Evolutionary conservation across 164 flowering plant genomes (phyloP).

Genomic region (Vitis vinifera): ASM3070453v1 NC_081810.1:3091501-3092000

Average conservation of each 20-base stretch:
- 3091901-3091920: slow-evolving; percentile 72
- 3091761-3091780: slow-evolving; percentile 14
- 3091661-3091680: slow-evolving; percentile 14
- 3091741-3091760: slow-evolving; percentile 21
- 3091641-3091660: slow-evolving; percentile 30
- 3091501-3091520: too few species aligned
- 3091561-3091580: too few species aligned
- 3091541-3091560: too few species aligned
- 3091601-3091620: background rate
- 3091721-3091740: slow-evolving; percentile 33
- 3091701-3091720: slow-evolving; percentile 25
- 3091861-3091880: slow-evolving; percentile 68
- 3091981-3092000: too few species aligned
- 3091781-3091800: slow-evolving; percentile 47
- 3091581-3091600: background rate
- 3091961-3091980: too few species aligned
- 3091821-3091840: slow-evolving; percentile 68
- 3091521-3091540: too few species aligned
- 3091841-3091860: slow-evolving; percentile 68
- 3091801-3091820: slow-evolving; percentile 69
- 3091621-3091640: slow-evolving; percentile 23
- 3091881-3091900: slow-evolving; percentile 50
- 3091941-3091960: too few species aligned
- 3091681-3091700: slow-evolving; percentile 16
- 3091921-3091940: slow-evolving; percentile 38